Conservation (phyloP, 768 basidiomycete genomes). For the Kwoniella dejecticola region DNA sequence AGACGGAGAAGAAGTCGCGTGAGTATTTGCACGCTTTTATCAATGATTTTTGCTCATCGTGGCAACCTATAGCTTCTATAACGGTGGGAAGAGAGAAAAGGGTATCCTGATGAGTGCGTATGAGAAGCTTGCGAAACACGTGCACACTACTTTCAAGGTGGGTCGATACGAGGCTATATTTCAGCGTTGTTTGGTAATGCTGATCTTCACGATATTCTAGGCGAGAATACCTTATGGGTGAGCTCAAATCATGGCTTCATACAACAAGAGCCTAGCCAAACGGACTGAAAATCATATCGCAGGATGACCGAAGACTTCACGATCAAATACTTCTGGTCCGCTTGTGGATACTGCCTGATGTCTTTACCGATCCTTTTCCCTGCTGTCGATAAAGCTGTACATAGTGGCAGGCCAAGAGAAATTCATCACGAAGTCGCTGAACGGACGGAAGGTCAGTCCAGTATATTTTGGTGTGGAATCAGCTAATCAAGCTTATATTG, state of each 20-base stretch:
- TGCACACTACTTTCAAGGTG: conserved; percentile 89
- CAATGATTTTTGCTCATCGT: conserved; percentile 80
- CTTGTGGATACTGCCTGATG: conserved; percentile 86
- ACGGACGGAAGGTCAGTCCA: conserved; percentile 48
- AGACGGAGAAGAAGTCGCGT: conserved; percentile 92
- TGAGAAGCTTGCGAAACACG: conserved; percentile 75
- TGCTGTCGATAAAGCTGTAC: conserved; percentile 9
- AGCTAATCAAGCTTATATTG: no score
- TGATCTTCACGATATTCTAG: background rate
- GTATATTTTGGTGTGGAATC: background rate
- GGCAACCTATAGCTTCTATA: conserved; percentile 86
- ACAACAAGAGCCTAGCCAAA: background rate
- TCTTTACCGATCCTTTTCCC: conserved; percentile 84
- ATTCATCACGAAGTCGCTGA: conserved; percentile 40
- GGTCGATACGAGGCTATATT: no score
- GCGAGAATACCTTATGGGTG: conserved; percentile 36
- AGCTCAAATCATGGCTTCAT: background rate
- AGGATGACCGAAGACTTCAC: conserved; percentile 95
- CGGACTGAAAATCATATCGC: conserved; percentile 44
- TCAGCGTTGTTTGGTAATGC: background rate
- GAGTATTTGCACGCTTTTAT: conserved; percentile 74
- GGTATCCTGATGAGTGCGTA: conserved; percentile 80
- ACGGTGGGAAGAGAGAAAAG: conserved; percentile 79
- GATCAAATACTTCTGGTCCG: conserved; percentile 95
- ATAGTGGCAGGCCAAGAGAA: background rate